Evolutionary conservation across 768 basidiomycete species (phyloP).

Genomic region (Holtermannia corniformis): DNA sequence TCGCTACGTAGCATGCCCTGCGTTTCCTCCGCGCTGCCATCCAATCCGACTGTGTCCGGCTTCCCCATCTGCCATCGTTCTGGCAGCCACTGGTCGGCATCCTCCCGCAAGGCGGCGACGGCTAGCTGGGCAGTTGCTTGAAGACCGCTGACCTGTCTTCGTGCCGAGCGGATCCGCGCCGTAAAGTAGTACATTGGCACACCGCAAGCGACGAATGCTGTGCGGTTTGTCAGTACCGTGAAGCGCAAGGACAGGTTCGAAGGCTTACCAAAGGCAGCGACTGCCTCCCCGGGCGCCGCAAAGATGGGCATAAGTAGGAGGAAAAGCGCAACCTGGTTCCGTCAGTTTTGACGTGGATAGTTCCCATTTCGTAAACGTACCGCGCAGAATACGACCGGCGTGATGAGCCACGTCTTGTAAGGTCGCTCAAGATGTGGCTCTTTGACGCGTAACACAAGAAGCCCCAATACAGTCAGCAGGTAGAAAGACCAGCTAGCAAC

Average conservation of each 20-base stretch:
- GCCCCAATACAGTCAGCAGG: conserved; percentile 51
- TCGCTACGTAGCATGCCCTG: conserved; percentile 23
- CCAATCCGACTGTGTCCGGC: background rate
- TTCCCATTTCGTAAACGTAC: conserved; percentile 46
- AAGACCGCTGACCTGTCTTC: background rate
- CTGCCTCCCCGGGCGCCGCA: conserved; percentile 79
- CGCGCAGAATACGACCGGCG: conserved; percentile 79
- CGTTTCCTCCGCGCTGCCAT: conserved; percentile 15
- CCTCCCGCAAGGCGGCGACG: conserved; percentile 14
- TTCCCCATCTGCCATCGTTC: background rate
- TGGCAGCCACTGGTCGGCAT: conserved; percentile 8
- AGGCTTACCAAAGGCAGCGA: conserved; percentile 69
- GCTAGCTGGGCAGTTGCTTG: background rate
- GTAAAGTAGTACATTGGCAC: conserved; percentile 39
- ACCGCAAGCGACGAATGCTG: conserved; percentile 36
- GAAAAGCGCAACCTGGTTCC: conserved; percentile 66
- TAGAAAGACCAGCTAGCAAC: conserved; percentile 42
- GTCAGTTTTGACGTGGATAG: background rate
- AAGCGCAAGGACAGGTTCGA: background rate
- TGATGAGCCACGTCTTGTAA: conserved; percentile 83
- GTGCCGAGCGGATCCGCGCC: conserved; percentile 17
- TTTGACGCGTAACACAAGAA: conserved; percentile 77
- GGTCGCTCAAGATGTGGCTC: conserved; percentile 85
- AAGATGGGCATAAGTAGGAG: conserved; percentile 88
- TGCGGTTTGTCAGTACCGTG: background rate